Conservation (phyloP, 192 early-diverging fungal genomes). For the Umbelopsis ramanniana region DNA sequence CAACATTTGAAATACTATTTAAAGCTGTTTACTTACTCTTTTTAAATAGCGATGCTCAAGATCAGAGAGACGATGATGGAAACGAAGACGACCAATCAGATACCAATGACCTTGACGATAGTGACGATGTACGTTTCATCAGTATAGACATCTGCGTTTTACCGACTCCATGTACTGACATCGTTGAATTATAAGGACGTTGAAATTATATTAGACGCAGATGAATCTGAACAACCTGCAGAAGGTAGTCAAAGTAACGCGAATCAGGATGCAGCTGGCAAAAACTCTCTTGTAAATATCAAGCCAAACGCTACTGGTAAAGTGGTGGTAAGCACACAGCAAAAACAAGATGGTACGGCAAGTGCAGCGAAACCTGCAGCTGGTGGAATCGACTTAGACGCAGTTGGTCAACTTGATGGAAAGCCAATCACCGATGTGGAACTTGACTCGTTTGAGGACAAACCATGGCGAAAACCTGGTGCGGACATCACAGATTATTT, state of each 20-base stretch:
- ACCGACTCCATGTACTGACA: background rate
- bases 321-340: slow-evolving; percentile 37
- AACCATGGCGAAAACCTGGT: slow-evolving; percentile 93
- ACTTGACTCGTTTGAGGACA: slow-evolving; percentile 92
- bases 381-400: slow-evolving; percentile 65
- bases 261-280: background rate
- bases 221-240: slow-evolving; percentile 38
- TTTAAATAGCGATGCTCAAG: slow-evolving; percentile 1
- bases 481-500: slow-evolving; percentile 99
- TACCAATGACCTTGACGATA: slow-evolving; percentile 60
- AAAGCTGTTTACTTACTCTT: background rate
- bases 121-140: slow-evolving; percentile 60
- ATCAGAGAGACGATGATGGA: slow-evolving; percentile 35
- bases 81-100: slow-evolving; percentile 34
- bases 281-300: slow-evolving; percentile 50
- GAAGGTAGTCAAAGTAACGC: slow-evolving; percentile 18
- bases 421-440: slow-evolving; percentile 89
- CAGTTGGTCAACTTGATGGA: slow-evolving; percentile 78
- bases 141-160: background rate
- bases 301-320: slow-evolving; percentile 47
- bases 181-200: slow-evolving; percentile 55
- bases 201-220: slow-evolving; percentile 72
- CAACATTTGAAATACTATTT: background rate
- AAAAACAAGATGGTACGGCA: slow-evolving; percentile 40
- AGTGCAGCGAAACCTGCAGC: slow-evolving; percentile 18